phyloP scores from a whole-genome alignment of 1,139 yeast species.

The Pichia norvegensis region DNA sequence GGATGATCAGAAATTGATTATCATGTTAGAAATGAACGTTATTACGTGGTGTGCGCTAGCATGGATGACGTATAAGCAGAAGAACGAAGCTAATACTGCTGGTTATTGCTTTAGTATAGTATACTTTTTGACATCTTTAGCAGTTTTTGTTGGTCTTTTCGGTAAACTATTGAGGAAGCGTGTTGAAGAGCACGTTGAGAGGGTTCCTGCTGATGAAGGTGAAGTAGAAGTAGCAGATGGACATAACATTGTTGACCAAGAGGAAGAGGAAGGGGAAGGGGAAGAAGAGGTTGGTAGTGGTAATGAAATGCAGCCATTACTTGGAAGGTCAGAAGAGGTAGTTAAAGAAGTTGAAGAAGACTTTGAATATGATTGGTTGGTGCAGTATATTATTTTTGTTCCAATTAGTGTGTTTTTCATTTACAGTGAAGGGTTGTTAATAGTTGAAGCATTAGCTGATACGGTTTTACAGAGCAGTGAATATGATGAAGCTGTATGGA shows the following conservation, averaged over 20 bases:
- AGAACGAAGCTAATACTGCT: constrained; percentile 52
- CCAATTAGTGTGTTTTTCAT: constrained; percentile 55
- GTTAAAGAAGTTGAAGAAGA: constrained; percentile 32
- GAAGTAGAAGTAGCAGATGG: not conserved
- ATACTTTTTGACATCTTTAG: constrained; percentile 43
- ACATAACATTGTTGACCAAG: constrained; percentile 8
- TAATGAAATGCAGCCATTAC: constrained; percentile 18
- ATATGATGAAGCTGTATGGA: constrained; percentile 43
- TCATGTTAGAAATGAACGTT: constrained; percentile 50
- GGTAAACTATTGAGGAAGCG: constrained; percentile 29
- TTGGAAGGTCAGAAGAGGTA: constrained; percentile 25
- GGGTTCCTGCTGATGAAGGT: not conserved
- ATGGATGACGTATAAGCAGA: constrained; percentile 37
- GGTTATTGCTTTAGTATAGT: constrained; percentile 46
- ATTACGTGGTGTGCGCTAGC: constrained; percentile 51
- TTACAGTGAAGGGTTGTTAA: constrained; percentile 43
- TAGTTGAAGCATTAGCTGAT: constrained; percentile 59
- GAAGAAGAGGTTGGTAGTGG: not conserved
- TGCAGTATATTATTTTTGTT: constrained; percentile 60
- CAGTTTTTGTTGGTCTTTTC: constrained; percentile 49
- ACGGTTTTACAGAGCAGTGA: constrained; percentile 57
- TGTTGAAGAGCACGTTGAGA: too few relatives aligned
- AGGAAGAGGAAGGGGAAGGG: not conserved
- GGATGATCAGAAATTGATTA: constrained; percentile 66
- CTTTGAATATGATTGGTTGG: constrained; percentile 68